Conservation (phyloP, 768 basidiomycete genomes). For the Termitomyces sp. region DNA sequence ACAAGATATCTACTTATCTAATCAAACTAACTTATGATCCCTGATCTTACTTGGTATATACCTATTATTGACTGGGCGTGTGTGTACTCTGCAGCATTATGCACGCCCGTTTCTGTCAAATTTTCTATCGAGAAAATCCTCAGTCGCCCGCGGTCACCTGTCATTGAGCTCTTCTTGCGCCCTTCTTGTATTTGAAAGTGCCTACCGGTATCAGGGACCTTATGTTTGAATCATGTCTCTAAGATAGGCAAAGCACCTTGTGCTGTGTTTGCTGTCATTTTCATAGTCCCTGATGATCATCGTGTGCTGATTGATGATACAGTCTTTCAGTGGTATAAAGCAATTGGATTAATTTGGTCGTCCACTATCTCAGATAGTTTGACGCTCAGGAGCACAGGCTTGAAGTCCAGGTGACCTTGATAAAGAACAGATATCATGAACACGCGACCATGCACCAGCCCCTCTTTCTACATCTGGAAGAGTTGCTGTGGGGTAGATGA, state of each 20-base stretch:
- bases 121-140: neutral
- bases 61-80: too few species aligned
- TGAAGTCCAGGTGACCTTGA: constrained; percentile 1
- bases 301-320: neutral
- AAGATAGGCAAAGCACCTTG: neutral
- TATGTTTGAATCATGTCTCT: neutral
- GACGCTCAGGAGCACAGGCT: neutral
- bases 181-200: neutral
- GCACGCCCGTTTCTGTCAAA: too few species aligned
- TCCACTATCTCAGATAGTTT: neutral
- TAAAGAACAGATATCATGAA: neutral
- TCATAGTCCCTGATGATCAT: neutral
- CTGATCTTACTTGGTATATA: too few species aligned
- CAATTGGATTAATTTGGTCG: neutral
- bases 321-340: too few species aligned
- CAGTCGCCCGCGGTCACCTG: neutral
- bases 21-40: too few species aligned
- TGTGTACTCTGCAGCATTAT: neutral
- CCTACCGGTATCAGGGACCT: too few species aligned
- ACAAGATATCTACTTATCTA: too few species aligned
- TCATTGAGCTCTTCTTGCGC: neutral
- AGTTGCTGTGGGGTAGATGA: neutral
- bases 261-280: neutral
- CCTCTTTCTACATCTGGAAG: neutral
- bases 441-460: neutral